Base-by-base conservation (phyloP, 345 rosid genomes). In the Theobroma cacao region DNA sequence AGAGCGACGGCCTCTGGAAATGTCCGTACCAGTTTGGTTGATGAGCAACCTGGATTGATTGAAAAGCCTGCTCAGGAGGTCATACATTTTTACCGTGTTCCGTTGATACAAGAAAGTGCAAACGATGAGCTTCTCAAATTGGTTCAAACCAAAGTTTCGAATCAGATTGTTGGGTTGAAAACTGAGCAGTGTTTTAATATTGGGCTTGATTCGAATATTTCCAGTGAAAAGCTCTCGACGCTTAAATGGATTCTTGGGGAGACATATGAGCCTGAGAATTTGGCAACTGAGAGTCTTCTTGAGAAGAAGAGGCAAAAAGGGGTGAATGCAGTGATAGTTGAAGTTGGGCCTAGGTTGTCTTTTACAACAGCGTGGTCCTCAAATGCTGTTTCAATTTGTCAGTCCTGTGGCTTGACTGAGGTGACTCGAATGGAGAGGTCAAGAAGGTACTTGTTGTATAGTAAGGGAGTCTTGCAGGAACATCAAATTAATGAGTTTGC, bases 291-390 rank as follows among this genome's bases (percentile, higher is more conserved):
- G 70, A 92, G 97, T 84, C 93, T 93, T 85, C 94, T 95, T 0
- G 95, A 85, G 83, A 92, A 78, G 92, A 91, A 88, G 88, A 87
- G 47, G 78, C 91, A 87, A 59, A 93, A 88, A 77, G 93, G 93
- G 47, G 81, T 93, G 64, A 77, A 77, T 80, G 76, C 85, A 38
- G 87, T 83, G 52, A 88, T 92, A 26, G 81, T 91, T 69, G 99
- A 95, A 87, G 98, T 92, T 76, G 98, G 98, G 68, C 98, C 99
- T 0, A 84, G 98, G 77, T 65, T 95, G 78, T 95, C 99, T 12
- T 95, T 95, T 74, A 91, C 98, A 4, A 93, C 99, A 30, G 98
- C 98, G 1, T 95, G 98, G 99, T 95, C 99, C 30, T 76, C 94
- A 6, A 95, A 95, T 85, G 98, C 94, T 20, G 98, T 95, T 38